Evolutionary conservation across 805 yeast species (phyloP).

Genomic region (Tetrapisispora iriomotensis): DNA sequence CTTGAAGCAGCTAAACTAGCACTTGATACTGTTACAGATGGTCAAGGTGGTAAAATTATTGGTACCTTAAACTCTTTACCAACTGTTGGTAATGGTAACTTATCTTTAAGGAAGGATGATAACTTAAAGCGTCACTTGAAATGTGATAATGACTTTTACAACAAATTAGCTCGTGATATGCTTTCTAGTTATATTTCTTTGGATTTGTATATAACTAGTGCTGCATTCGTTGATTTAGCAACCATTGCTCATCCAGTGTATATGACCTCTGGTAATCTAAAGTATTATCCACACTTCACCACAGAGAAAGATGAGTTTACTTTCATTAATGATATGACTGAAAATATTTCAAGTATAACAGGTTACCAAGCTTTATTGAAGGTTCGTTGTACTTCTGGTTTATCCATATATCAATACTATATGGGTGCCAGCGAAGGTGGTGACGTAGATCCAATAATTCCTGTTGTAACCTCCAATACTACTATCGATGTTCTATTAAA

Average conservation of each 20-base stretch:
- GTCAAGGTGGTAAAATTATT: constrained; percentile 76
- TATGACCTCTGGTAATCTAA: constrained; percentile 61
- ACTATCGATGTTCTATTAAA: constrained; percentile 58
- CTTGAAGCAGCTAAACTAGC: constrained; percentile 54
- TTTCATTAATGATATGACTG: constrained; percentile 48
- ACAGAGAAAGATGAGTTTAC: constrained; percentile 60
- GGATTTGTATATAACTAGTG: constrained; percentile 62
- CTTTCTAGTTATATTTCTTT: constrained; percentile 53
- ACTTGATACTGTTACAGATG: constrained; percentile 34
- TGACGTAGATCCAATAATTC: constrained; percentile 53
- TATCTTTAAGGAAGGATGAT: constrained; percentile 32
- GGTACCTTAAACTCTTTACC: constrained; percentile 60
- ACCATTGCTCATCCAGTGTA: constrained; percentile 53
- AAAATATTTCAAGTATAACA: constrained; percentile 36
- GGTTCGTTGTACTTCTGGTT: constrained; percentile 77
- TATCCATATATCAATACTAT: constrained; percentile 70
- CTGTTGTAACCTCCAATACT: constrained; percentile 51
- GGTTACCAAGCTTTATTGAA: constrained; percentile 78
- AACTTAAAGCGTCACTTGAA: constrained; percentile 45
- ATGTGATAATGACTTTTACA: constrained; percentile 53
- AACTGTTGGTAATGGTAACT: constrained; percentile 67
- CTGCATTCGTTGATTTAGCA: constrained; percentile 57
- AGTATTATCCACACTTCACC: constrained; percentile 55
- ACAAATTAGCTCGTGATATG: constrained; percentile 46
- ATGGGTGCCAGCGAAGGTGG: constrained; percentile 42